Conservation (phyloP, 305 asterid genomes). For the Vinca major region DNA sequence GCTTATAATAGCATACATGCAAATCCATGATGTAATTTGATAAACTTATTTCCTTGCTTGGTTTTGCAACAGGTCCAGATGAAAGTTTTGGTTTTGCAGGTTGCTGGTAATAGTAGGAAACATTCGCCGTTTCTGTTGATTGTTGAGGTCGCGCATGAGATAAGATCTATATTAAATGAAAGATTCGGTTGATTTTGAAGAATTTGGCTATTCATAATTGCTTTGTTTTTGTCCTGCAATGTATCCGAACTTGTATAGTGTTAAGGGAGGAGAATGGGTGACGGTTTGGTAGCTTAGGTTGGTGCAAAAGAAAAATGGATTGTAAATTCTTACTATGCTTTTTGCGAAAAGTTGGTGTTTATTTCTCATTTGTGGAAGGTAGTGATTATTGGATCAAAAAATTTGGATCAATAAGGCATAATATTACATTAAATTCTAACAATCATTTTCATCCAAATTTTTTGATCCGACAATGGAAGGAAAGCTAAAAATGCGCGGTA, state of each 20-base stretch:
- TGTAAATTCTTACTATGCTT: neutral
- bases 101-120: neutral
- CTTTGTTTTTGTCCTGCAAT: neutral
- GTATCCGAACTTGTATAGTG: neutral
- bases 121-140: neutral
- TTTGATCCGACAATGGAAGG: no score
- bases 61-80: neutral
- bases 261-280: neutral
- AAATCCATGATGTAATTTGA: neutral
- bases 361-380: neutral
- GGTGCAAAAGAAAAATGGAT: neutral
- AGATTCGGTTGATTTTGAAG: neutral
- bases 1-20: neutral
- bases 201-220: neutral
- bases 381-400: no score
- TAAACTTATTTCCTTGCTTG: neutral
- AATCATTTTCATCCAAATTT: no score
- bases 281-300: neutral
- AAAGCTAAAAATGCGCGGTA: no score
- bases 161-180: neutral
- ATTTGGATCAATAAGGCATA: no score
- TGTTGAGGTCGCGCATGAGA: neutral
- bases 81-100: neutral
- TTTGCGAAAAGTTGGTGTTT: neutral
- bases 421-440: no score